A percentile compares a stretch with the other conserved stretches of the same genome.
Evolutionary conservation across 805 yeast genomes (phyloP).

Genomic region (Lipomyces sp.): DNA sequence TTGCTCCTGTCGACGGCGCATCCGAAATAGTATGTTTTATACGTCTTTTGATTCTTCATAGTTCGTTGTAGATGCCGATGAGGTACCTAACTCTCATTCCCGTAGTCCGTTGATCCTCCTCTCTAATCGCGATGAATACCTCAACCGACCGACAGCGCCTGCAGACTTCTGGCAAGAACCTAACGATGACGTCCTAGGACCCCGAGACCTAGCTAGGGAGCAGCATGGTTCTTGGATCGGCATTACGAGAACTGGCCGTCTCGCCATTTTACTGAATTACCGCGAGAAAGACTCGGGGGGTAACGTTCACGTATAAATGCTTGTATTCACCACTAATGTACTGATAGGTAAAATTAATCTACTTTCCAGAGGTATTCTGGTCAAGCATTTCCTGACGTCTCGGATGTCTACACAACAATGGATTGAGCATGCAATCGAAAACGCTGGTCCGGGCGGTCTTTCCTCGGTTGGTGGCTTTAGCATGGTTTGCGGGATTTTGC

Average conservation of each 20-base stretch:
- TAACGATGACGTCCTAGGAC: constrained; percentile 45
- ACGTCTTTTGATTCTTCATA: too few species aligned
- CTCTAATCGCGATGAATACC: constrained; percentile 88
- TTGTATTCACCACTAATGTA: neutral
- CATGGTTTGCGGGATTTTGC: constrained; percentile 59
- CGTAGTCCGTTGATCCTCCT: constrained; percentile 65
- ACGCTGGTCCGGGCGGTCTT: constrained; percentile 42
- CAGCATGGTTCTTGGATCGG: constrained; percentile 96
- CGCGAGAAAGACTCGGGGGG: constrained; percentile 53
- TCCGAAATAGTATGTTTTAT: constrained; percentile 58
- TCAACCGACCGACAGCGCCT: constrained; percentile 70
- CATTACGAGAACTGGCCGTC: constrained; percentile 57
- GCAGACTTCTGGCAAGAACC: constrained; percentile 51
- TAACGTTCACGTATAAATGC: constrained; percentile 8
- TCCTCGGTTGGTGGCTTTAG: constrained; percentile 65
- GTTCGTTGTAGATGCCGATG: neutral
- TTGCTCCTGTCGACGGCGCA: constrained; percentile 68
- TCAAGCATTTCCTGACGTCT: constrained; percentile 53
- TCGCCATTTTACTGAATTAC: constrained; percentile 79
- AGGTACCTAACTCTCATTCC: constrained; percentile 6
- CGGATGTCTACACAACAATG: constrained; percentile 50
- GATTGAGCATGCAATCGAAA: constrained; percentile 47
- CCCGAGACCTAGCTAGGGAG: constrained; percentile 70
- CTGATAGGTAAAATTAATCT: constrained; percentile 37
- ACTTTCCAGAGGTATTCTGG: constrained; percentile 60